phyloP scores from a whole-genome alignment of 2,329 filamentous ascomycete species.

The Monilinia fructicola region DNA sequence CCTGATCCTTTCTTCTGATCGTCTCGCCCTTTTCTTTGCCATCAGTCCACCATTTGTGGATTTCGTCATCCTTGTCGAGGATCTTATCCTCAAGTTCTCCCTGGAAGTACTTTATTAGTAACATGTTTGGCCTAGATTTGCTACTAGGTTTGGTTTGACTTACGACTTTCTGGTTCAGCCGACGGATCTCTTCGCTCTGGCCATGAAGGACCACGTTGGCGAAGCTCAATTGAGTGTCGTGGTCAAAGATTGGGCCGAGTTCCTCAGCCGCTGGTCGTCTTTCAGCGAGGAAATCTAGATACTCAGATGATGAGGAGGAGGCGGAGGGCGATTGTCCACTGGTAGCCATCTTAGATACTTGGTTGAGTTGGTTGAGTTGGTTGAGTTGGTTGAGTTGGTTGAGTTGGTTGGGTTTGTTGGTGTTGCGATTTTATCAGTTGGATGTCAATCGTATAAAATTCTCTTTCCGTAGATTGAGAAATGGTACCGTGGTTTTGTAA shows the following conservation, averaged over 20 bases:
- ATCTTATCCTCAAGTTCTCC: neutral
- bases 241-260: neutral
- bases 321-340: neutral
- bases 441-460: neutral
- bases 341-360: neutral
- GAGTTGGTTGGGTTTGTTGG: neutral
- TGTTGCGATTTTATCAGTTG: neutral
- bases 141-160: neutral
- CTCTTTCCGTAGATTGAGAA: neutral
- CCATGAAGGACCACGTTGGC: neutral
- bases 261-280: neutral
- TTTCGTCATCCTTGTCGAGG: neutral
- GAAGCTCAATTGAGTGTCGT: neutral
- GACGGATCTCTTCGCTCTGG: too few relatives aligned
- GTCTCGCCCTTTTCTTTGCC: neutral
- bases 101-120: neutral
- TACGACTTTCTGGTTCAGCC: neutral
- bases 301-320: neutral
- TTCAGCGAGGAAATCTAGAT: neutral
- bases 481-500: neutral
- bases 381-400: too few relatives aligned
- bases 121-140: neutral
- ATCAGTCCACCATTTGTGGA: neutral
- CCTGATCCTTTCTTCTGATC: neutral
- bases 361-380: neutral